Percentiles rank a stretch among this genome's conserved stretches.
Conservation (phyloP, 1,284 basidiomycete species). For the Microbotryum lychnidis-dioicae region DNA sequence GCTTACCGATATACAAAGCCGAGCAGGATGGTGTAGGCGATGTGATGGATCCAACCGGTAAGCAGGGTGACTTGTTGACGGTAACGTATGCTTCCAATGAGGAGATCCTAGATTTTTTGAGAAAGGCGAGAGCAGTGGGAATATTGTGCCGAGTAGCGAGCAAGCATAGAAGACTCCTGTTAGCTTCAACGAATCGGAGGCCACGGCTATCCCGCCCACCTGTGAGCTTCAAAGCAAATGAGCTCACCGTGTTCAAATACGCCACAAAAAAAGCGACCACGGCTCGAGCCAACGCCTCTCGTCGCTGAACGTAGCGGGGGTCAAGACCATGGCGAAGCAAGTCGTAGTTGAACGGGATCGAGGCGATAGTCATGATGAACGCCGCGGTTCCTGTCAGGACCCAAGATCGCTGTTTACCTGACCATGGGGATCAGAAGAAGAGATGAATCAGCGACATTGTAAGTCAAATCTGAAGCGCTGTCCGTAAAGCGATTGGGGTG, state of each 20-base stretch:
- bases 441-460: no score
- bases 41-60: slow-evolving; percentile 57
- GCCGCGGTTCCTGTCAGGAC: slow-evolving; percentile 49
- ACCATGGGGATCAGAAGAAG: no score
- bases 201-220: slow-evolving; percentile 31
- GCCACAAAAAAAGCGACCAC: slow-evolving; percentile 38
- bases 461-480: no score
- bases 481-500: no score
- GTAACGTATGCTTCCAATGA: slow-evolving; percentile 44
- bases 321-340: slow-evolving; percentile 40
- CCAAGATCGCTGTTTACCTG: slow-evolving; percentile 49
- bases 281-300: slow-evolving; percentile 28
- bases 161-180: slow-evolving; percentile 47
- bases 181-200: slow-evolving; percentile 45
- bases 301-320: slow-evolving; percentile 32
- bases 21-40: slow-evolving; percentile 49
- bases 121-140: slow-evolving; percentile 17
- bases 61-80: slow-evolving; percentile 47
- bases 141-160: slow-evolving; percentile 3
- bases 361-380: slow-evolving; percentile 45
- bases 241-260: slow-evolving; percentile 41
- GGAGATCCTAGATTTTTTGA: slow-evolving; percentile 39
- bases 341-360: slow-evolving; percentile 47
- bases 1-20: slow-evolving; percentile 38
- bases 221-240: slow-evolving; percentile 35